Conservation (phyloP, 2,329 filamentous ascomycete genomes). For the Botryotinia globosa region DNA sequence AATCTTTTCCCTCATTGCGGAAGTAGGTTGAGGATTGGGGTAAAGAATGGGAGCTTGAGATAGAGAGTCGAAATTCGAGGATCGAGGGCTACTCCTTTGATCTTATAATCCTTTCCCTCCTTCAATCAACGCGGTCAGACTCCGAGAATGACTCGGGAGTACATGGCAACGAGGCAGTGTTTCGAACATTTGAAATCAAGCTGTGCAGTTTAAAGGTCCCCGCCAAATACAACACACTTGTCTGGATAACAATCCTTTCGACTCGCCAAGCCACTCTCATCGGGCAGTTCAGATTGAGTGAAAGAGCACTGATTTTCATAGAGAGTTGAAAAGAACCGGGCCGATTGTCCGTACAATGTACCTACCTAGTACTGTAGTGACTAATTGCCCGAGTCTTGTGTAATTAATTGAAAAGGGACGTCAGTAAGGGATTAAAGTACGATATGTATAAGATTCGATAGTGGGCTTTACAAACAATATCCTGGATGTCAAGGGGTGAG, state of each 20-base stretch:
- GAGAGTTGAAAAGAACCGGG: neutral
- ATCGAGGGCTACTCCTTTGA: neutral
- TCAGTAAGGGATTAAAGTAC: neutral
- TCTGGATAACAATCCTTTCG: neutral
- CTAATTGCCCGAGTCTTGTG: neutral
- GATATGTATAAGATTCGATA: neutral
- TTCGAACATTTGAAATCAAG: neutral
- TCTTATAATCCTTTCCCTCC: neutral
- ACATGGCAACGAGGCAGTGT: neutral
- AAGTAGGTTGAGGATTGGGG: neutral
- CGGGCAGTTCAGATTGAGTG: neutral
- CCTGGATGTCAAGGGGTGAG: neutral
- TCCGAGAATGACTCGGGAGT: neutral
- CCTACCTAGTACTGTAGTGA: too few species aligned
- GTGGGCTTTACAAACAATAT: too few species aligned
- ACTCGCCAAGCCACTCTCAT: neutral
- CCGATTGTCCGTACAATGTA: neutral
- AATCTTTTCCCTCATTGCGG: conserved; percentile 9
- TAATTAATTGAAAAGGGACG: neutral
- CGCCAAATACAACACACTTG: neutral
- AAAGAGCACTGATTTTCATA: neutral
- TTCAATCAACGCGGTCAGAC: neutral
- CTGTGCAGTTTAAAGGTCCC: neutral
- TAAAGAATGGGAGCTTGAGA: neutral
- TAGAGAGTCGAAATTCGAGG: neutral